Conservation (phyloP, 1,284 basidiomycete genomes). For the Papiliotrema terrestris region DNA sequence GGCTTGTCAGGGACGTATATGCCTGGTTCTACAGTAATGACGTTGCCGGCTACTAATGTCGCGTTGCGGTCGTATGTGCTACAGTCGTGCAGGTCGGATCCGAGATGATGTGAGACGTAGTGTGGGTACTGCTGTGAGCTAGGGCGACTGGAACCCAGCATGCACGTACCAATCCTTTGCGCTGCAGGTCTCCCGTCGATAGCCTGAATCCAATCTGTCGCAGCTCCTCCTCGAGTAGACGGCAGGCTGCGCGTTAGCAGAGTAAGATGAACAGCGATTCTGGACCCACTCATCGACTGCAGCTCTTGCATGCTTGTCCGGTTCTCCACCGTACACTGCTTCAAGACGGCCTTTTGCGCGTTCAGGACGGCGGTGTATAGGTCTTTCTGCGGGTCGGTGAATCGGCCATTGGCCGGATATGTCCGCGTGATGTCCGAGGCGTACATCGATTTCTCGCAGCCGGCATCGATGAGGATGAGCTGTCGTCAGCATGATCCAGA, state of each 20-base stretch:
- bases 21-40: conserved; percentile 64
- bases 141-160: not conserved
- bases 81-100: conserved; percentile 54
- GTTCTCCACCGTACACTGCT: conserved; percentile 53
- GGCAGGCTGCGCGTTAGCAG: conserved; percentile 53
- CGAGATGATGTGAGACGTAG: conserved; percentile 59
- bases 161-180: conserved; percentile 62
- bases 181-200: conserved; percentile 63
- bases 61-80: conserved; percentile 45
- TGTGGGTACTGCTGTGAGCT: conserved; percentile 62
- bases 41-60: conserved; percentile 63
- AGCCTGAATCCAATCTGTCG: conserved; percentile 77
- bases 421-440: conserved; percentile 96
- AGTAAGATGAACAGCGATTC: not conserved
- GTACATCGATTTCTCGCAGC: conserved; percentile 85
- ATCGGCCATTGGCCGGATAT: conserved; percentile 77
- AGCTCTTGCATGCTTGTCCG: conserved; percentile 67
- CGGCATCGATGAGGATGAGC: conserved; percentile 82
- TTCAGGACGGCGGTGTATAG: conserved; percentile 68
- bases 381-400: conserved; percentile 75
- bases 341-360: conserved; percentile 53
- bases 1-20: conserved; percentile 73
- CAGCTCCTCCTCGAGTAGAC: conserved; percentile 68
- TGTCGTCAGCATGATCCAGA: conserved; percentile 12
- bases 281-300: conserved; percentile 60